Evolutionary conservation across 352 stramenopile species (phyloP), one percentile per base, ranked within the genome.

Genomic region (Pythium folliculosum): DNA sequence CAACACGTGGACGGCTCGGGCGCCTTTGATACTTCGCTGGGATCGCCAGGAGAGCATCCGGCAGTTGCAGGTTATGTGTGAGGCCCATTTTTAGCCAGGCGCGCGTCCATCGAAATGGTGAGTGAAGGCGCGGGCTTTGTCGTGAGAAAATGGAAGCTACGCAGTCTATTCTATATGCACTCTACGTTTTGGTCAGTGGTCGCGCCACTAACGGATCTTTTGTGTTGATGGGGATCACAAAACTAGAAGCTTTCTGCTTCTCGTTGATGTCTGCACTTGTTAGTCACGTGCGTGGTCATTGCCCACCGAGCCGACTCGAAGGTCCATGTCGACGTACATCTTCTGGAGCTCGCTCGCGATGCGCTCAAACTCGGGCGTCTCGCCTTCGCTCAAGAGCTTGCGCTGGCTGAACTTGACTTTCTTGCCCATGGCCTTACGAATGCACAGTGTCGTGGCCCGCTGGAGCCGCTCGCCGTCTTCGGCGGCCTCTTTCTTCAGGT

Each of bases 311-410:
- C 49, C 21, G 9, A 55, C 30, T 19, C 35, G 32, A 17, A 59
- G 52, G 13, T 59, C 52, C 52, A 59, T 59, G 35, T 59, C 52
- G n/a, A 47, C 35, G 52, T 44, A 59, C 30, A 59, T 44, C 19
- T 59, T 47, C 52, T 59, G 52, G 17, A 59, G 30, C 35, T 59
- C 35, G 30, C 17, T 44, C 30, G 52, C 23, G 19, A 59, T 47
- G 14, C 19, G 30, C 10, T 45, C 52, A 12, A 59, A 47, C 30
- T 47, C 35, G 30, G 30, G 52, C n/a, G 52, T 59, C 5, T 59
- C 52, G 12, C 27, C 32, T 45, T 59, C 30, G 52, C 22, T 16
- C 23, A 23, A 7, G 19, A 59, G 35, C 35, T 59, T 59, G 52
- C 52, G 52, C 17, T 47, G 30, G 21, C 52, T 59, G 52, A 59